Base-by-base conservation (phyloP, 2,329 filamentous ascomycete species). In the Diaporthe eres region DNA sequence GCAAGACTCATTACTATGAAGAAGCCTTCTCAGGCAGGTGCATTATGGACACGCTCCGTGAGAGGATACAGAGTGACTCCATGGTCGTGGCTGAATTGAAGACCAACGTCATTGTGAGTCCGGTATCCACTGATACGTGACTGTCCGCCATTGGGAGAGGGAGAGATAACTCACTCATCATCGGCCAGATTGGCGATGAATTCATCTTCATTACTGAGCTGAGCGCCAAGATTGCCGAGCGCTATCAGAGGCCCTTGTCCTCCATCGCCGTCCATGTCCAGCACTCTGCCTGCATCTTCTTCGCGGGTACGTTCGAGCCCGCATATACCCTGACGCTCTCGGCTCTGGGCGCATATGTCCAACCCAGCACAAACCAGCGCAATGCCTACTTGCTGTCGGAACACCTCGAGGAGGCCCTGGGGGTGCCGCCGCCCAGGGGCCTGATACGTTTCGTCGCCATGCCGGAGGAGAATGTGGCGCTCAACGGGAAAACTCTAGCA, bases 291-390 rank as follows among this genome's bases (percentile, higher is more conserved):
- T 94, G 93, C 81, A 90, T 98, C 79, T 87, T 95, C 74, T 93
- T 96, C 76, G 94, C 91, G 2, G 94, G 92, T 49, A 92, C 91
- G 7, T 93, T 94, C 78, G 93, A 95, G 70, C 93, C 94, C 4
- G 94, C 94, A 28, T 98, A 98, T 81, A 89, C 92, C 76, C 87
- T 98, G 80, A 93, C 91, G 47, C 90, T 98, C 76, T 92, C 90
- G 49, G 92, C 94, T 0, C 87, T 97, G 13, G 88, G 93, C 1
- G 88, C 88, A 15, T 89, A 94, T 78, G 86, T 97, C 75, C 92
- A 93, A 77, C 91, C 94, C 0, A 90, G 92, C 4, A 94, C 91
- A 71, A 98, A 98, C 85, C 94, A 94, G 82, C 91, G 95, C 77
- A 97, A 96, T 82, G 92, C 94, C 1, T 88, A 89, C n/a, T 85